These are phyloP conservation scores for Claviceps paspali DNA, from an alignment of 2,329 filamentous ascomycete genomes.

Conservation along the genomic window DNA sequence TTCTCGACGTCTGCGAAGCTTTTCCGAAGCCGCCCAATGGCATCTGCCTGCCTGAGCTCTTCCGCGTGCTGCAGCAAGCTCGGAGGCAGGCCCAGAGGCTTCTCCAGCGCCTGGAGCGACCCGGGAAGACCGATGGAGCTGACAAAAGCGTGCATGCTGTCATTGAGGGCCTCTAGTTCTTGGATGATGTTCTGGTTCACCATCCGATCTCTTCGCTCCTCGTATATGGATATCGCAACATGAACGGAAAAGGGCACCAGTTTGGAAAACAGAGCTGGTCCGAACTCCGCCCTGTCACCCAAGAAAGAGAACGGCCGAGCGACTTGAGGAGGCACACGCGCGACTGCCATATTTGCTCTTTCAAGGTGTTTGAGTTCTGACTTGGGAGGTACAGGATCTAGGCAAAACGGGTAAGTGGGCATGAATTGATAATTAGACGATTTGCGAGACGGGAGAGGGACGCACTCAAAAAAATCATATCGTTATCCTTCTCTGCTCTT, in stretches of 20 bases:
- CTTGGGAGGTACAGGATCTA: conserved; percentile 68
- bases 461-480: conserved; percentile 77
- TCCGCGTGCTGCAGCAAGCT: conserved; percentile 80
- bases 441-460: no score
- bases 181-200: conserved; percentile 79
- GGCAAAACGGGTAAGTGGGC: no score
- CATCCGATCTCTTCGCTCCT: conserved; percentile 76
- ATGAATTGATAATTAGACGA: no score
- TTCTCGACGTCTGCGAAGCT: conserved; percentile 84
- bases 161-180: conserved; percentile 68
- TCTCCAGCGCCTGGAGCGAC: conserved; percentile 85
- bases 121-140: conserved; percentile 78
- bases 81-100: conserved; percentile 78
- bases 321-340: conserved; percentile 68
- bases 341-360: conserved; percentile 73
- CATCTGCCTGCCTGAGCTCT: conserved; percentile 83
- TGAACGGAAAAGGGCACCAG: conserved; percentile 94
- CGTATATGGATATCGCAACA: conserved; percentile 87
- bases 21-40: conserved; percentile 57
- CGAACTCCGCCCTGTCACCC: conserved; percentile 66
- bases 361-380: conserved; percentile 75
- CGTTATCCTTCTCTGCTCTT: conserved; percentile 88
- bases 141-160: conserved; percentile 63
- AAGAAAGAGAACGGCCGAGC: conserved; percentile 66
- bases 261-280: conserved; percentile 73